Evolutionary conservation across 768 basidiomycete species (phyloP), one percentile per base, ranked within the genome.

Genomic region (Mycena venus): DNA sequence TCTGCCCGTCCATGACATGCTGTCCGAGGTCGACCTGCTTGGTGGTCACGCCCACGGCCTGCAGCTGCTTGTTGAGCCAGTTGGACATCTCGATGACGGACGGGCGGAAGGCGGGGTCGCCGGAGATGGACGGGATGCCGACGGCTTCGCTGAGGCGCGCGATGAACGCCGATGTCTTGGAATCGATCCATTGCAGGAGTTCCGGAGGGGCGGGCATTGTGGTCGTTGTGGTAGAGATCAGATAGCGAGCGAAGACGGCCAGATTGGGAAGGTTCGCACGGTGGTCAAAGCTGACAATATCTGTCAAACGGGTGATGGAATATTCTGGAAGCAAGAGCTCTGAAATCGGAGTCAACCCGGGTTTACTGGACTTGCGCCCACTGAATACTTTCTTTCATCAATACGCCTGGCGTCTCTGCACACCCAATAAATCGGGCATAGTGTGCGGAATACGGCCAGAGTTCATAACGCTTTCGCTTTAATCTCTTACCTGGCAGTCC

Each of bases 1-100:
- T 89, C 80, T 96, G 86, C 7, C 93, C 96, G 68, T 88, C 88
- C 83, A 88, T 84, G 21, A 79, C 82, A 65, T 98, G 96, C 70
- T 85, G 90, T 8, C 69, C 98, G 7, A 99, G 90, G 74, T 95
- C 90, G 9, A 90, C 90, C 14, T 92, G 87, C 79, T 91, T 87
- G 1, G 95, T 96, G 61, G 90, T 91, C 53, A 94, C 95, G 8
- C 95, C 96, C 51, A 96, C 88, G n/a, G 88, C 83, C 55, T 89
- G 90, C 71, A 99, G 91, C 80, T 96, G 90, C 6, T 79, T 82
- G 70, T 94, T 87, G 69, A 99, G 88, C 91, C 92, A 99, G 40
- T 91, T 85, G 0, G 92, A 94, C 98, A 99, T 99, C 76, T 86
- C 88, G 80, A 95, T 86, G 74, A 97, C 96, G 82, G 96, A 93